Evolutionary conservation across 768 basidiomycete species (phyloP).

Genomic region (Dioszegia crocea): DNA sequence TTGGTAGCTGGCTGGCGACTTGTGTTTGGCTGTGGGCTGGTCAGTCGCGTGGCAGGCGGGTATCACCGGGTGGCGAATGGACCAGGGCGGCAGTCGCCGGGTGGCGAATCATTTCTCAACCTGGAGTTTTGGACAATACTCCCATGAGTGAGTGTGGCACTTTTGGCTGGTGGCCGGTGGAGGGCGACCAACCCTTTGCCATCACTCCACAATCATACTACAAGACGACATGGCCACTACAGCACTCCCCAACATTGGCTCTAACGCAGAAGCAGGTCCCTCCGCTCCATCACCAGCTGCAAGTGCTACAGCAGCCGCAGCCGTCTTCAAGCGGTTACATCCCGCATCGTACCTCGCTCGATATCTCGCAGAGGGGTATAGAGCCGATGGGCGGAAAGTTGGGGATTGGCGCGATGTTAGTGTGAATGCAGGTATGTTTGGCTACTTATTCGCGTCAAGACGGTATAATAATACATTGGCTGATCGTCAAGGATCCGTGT

Average conservation of each 20-base stretch:
- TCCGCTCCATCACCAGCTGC: slow-evolving; percentile 15
- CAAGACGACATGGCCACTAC: background rate
- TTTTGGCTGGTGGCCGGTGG: background rate
- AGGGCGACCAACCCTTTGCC: slow-evolving; percentile 3
- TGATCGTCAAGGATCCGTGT: slow-evolving; percentile 69
- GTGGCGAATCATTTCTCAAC: too few relatives aligned
- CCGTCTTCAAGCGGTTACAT: slow-evolving; percentile 79
- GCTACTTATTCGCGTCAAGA: background rate
- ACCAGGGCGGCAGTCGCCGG: too few relatives aligned
- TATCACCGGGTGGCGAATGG: too few relatives aligned
- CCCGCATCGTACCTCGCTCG: slow-evolving; percentile 81
- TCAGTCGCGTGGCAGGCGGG: too few relatives aligned
- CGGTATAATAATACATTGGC: background rate
- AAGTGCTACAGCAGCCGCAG: slow-evolving; percentile 15
- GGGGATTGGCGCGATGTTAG: slow-evolving; percentile 68
- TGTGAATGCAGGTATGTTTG: slow-evolving; percentile 66
- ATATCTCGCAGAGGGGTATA: slow-evolving; percentile 69
- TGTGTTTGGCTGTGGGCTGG: too few relatives aligned
- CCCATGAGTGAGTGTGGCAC: too few relatives aligned
- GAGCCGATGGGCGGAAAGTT: slow-evolving; percentile 78
- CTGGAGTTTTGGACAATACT: too few relatives aligned
- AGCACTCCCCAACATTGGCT: background rate
- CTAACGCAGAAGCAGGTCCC: slow-evolving; percentile 11
- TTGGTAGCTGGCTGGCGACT: too few relatives aligned
- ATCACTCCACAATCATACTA: background rate